Base-by-base conservation (phyloP, 257 asterid genomes). In the Pogostemon cablin region DNA sequence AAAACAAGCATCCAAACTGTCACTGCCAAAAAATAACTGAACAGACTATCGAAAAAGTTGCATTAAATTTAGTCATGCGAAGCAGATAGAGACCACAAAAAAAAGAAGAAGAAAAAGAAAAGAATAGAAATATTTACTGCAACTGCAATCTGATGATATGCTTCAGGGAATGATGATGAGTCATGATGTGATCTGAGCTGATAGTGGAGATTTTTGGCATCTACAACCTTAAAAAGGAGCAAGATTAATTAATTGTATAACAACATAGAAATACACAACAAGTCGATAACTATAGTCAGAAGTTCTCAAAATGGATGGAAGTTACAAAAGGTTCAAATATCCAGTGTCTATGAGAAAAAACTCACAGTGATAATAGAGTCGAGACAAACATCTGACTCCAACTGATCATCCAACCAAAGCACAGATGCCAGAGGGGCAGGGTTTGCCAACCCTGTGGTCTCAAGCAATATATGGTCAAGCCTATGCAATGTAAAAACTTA, bases 351-450 rank as follows among this genome's bases (percentile, higher is more conserved):
- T 35, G 69, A 58, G 61, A 73, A 70, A 55, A 75, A 79, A 57
- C 96, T 82, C 81, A 93, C 99, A 4, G 99, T 93, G 75, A 93
- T 86, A 66, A 93, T 87, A 9, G 96, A 93, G 80, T 93, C 97
- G 54, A 93, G 97, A 75, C 87, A 83, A 56, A 91, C 91, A 71
- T 80, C 89, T 72, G 98, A 86, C 72, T 93, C 97, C 77, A 91
- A 84, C 80, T 90, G 97, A 81, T 93, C 97, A 83, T 93, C 99
- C 87, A 93, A 84, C 99, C 99, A 93, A 74, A 93, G 97, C 77
- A 93, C 90, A 37, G 99, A 93, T 75, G 97, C 97, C 65, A 93
- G 90, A 67, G 99, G 97, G 71, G 99, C 99, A 73, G 99, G 97
- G 76, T 93, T 93, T 40, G 97, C 99, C 80, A 93, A 77, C 58